phyloP scores from a whole-genome alignment of 208 protist genomes.

The Herpetomonas samuelpessoai region DNA sequence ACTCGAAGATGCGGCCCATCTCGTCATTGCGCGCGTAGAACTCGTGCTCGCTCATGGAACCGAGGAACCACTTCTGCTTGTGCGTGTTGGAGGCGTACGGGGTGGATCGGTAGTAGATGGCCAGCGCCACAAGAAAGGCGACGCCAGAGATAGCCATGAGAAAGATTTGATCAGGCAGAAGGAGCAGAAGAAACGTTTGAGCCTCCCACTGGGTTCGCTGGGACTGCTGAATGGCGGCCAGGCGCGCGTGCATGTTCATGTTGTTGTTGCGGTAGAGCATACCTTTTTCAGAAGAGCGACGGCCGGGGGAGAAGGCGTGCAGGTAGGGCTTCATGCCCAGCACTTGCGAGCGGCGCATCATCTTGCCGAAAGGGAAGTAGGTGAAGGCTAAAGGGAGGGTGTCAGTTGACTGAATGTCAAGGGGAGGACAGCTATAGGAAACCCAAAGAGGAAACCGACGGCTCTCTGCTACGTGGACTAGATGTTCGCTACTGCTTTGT shows the following conservation, averaged over 20 bases:
- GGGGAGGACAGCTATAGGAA: too few relatives aligned
- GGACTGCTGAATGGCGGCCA: conserved; percentile 56
- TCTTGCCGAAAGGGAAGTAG: too few relatives aligned
- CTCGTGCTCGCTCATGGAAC: conserved; percentile 71
- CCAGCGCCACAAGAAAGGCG: background rate
- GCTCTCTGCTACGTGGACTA: too few relatives aligned
- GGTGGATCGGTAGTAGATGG: background rate
- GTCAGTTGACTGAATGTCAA: too few relatives aligned
- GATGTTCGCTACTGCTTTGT: background rate
- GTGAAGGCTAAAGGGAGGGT: too few relatives aligned
- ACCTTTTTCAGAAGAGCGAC: conserved; percentile 72
- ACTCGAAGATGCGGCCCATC: conserved; percentile 69
- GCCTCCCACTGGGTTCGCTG: conserved; percentile 61
- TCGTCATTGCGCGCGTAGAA: conserved; percentile 72
- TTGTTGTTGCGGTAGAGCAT: conserved; percentile 89
- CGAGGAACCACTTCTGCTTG: conserved; percentile 53
- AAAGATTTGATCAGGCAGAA: conserved; percentile 75
- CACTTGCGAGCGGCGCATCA: conserved; percentile 50
- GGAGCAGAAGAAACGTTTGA: conserved; percentile 50
- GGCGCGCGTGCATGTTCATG: conserved; percentile 74
- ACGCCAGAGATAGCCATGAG: conserved; percentile 13
- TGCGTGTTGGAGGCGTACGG: conserved; percentile 24
- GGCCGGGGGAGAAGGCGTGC: conserved; percentile 82
- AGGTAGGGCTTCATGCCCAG: conserved; percentile 73
- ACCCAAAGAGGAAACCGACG: too few relatives aligned